Evolutionary conservation across 2,329 filamentous ascomycete genomes (phyloP).

Genomic region (Ophiostoma angusticollis): DNA sequence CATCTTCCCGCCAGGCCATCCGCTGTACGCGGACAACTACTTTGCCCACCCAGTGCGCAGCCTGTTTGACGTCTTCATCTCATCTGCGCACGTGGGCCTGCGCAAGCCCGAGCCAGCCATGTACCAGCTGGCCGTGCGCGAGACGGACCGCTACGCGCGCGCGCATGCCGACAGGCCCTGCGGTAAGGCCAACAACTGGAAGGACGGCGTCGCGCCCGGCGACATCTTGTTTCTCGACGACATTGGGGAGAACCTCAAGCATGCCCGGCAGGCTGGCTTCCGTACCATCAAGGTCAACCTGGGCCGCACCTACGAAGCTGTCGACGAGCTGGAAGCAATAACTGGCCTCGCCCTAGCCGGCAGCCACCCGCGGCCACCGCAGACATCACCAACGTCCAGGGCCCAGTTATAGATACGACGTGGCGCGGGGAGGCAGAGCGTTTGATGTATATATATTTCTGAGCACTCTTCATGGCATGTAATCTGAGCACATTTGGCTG

Average conservation of each 20-base stretch:
- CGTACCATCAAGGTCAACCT: constrained; percentile 74
- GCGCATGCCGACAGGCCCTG: constrained; percentile 30
- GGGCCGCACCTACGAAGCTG: constrained; percentile 66
- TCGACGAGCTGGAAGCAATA: constrained; percentile 63
- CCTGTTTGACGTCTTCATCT: constrained; percentile 79
- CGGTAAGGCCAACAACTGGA: constrained; percentile 31
- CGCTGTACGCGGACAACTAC: constrained; percentile 44
- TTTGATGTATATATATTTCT: not conserved
- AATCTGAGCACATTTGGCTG: too few species aligned
- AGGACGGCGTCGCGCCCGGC: constrained; percentile 38
- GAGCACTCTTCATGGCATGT: too few species aligned
- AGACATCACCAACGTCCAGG: constrained; percentile 15
- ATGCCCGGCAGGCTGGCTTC: constrained; percentile 60
- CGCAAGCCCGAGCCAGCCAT: constrained; percentile 77
- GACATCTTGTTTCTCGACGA: constrained; percentile 87
- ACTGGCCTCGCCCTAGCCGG: constrained; percentile 56
- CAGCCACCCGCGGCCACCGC: constrained; percentile 30
- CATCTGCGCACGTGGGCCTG: constrained; percentile 73
- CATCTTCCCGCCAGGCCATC: constrained; percentile 65
- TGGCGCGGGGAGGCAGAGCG: not conserved
- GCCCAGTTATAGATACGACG: constrained; percentile 30
- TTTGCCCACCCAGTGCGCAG: constrained; percentile 44
- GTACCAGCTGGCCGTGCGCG: constrained; percentile 59
- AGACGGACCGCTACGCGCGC: constrained; percentile 50
- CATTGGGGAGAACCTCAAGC: constrained; percentile 86